These are phyloP conservation scores for Camellia japonica DNA, from an alignment of 148 eudicot genomes.

Conservation along the genomic window DNA sequence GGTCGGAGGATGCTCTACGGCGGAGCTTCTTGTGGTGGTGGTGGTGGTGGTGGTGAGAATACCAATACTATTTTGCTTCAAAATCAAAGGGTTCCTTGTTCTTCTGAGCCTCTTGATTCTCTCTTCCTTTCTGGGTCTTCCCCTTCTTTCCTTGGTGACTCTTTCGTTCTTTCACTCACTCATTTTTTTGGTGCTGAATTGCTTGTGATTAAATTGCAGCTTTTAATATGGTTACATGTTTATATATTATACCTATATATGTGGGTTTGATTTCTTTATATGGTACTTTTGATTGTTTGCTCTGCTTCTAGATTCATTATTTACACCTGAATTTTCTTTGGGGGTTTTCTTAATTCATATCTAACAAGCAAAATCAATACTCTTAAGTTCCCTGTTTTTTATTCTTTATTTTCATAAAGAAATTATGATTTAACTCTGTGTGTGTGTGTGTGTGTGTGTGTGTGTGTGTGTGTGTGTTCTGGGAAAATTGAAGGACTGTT, in stretches of 20 bases:
- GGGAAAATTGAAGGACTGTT: not conserved
- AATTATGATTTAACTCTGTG: not conserved
- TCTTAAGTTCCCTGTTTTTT: not conserved
- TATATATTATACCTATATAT: not conserved
- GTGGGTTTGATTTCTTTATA: not conserved
- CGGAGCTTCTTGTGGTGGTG: slow-evolving; percentile 23
- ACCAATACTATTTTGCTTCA: slow-evolving; percentile 23
- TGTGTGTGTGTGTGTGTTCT: not conserved
- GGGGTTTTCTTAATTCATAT: not conserved
- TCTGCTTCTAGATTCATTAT: not conserved
- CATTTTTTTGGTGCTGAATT: not conserved
- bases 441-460: not conserved
- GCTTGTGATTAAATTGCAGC: not conserved
- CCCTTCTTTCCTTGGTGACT: slow-evolving; percentile 49
- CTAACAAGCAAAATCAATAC: not conserved
- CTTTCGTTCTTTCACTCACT: not conserved
- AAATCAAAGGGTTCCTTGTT: slow-evolving; percentile 23
- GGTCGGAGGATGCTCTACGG: slow-evolving; percentile 30
- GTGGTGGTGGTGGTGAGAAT: slow-evolving; percentile 18
- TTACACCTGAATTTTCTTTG: not conserved
- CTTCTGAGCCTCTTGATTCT: slow-evolving; percentile 43
- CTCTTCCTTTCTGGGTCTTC: slow-evolving; percentile 52
- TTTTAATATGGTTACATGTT: not conserved
- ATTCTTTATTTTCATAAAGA: not conserved
- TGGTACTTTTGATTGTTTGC: not conserved